phyloP scores from a whole-genome alignment of 306 rosid genomes.

The Cicer cuneatum region DNA sequence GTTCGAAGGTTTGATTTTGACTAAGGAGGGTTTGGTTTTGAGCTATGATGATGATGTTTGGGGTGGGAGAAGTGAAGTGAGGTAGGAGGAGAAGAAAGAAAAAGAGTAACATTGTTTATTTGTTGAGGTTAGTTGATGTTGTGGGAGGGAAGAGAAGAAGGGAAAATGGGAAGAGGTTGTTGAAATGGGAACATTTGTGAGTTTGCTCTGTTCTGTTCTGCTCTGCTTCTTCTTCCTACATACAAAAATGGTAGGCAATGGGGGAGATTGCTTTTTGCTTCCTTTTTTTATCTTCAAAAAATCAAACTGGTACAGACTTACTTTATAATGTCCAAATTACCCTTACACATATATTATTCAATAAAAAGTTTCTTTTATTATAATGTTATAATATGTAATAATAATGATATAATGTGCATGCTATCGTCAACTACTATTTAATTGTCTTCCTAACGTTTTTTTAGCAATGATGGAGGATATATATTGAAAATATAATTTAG shows the following conservation, averaged over 20 bases:
- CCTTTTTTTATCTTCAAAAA: background rate
- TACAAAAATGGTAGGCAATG: background rate
- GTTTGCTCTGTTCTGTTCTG: too few relatives aligned
- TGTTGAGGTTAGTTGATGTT: slow-evolving; percentile 19
- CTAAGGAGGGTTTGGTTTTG: slow-evolving; percentile 50
- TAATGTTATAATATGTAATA: too few relatives aligned
- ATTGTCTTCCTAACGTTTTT: too few relatives aligned
- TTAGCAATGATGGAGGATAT: too few relatives aligned
- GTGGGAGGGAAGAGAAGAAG: background rate
- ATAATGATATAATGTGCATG: too few relatives aligned
- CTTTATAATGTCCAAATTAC: slow-evolving; percentile 22
- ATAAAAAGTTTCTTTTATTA: background rate
- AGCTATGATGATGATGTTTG: background rate
- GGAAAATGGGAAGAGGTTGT: background rate
- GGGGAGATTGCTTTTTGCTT: background rate
- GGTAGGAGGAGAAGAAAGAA: background rate
- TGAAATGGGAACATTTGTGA: too few relatives aligned
- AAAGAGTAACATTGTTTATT: slow-evolving; percentile 26
- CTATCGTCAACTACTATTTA: too few relatives aligned
- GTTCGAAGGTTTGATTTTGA: slow-evolving; percentile 58
- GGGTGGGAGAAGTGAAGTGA: background rate
- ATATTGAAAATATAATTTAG: too few relatives aligned
- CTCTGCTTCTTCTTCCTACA: background rate
- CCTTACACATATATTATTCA: background rate
- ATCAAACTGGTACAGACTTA: background rate